phyloP scores from a whole-genome alignment of 306 rosid species.

The Acacia crassicarpa region DNA sequence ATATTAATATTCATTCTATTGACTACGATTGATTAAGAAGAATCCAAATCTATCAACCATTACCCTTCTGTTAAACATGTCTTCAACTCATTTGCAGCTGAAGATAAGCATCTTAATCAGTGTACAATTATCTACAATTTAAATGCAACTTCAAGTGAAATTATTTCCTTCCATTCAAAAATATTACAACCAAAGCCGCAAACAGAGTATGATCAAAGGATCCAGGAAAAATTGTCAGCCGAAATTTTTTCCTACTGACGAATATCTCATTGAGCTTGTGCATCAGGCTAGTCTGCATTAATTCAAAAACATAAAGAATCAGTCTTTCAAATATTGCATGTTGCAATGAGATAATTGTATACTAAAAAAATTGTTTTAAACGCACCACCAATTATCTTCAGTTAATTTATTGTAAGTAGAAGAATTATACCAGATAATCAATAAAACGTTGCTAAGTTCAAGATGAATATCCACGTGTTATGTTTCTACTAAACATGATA shows the following conservation, averaged over 20 bases:
- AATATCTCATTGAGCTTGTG: conserved; percentile 69
- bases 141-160: conserved; percentile 8
- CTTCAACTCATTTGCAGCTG: conserved; percentile 8
- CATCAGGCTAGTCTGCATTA: conserved; percentile 87
- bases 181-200: conserved; percentile 70
- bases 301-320: neutral
- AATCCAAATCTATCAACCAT: neutral
- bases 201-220: conserved; percentile 49
- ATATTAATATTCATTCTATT: no score
- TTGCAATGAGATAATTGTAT: neutral
- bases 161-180: conserved; percentile 60
- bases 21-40: neutral
- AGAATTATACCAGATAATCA: neutral
- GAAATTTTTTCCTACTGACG: conserved; percentile 69
- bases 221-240: conserved; percentile 73
- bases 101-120: conserved; percentile 13
- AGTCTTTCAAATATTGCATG: neutral
- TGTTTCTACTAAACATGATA: neutral
- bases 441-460: neutral
- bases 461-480: neutral
- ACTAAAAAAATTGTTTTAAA: no score
- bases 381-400: neutral
- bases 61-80: neutral
- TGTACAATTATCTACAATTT: conserved; percentile 6
- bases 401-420: neutral